Conservation (phyloP, 2,329 filamentous ascomycete species). For the Sarocladiaceae sp. region DNA sequence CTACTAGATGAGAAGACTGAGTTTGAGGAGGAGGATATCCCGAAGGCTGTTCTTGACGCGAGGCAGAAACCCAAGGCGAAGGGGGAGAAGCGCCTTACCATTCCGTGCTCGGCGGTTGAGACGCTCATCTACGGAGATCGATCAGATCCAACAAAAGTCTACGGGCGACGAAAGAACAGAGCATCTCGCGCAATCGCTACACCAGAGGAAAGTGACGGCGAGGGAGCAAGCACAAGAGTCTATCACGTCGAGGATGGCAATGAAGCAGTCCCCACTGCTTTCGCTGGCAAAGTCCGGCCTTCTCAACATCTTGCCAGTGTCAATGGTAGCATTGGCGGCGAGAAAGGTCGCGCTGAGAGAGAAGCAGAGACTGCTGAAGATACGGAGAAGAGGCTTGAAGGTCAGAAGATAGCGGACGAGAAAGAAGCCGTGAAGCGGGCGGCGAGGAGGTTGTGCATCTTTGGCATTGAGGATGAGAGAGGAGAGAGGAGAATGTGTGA, state of each 20-base stretch:
- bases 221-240: not conserved
- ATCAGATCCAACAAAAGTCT: constrained; percentile 1
- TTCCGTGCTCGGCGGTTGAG: constrained; percentile 7
- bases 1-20: constrained; percentile 18
- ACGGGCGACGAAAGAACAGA: constrained; percentile 5
- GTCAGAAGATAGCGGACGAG: constrained; percentile 4
- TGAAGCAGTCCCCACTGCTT: not conserved
- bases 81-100: not conserved
- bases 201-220: not conserved
- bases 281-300: constrained; percentile 4
- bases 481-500: constrained; percentile 7
- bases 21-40: constrained; percentile 6
- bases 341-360: constrained; percentile 6
- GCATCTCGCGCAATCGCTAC: constrained; percentile 2
- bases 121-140: constrained; percentile 6
- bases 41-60: not conserved
- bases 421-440: not conserved
- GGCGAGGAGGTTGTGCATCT: not conserved
- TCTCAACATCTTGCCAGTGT: constrained; percentile 3
- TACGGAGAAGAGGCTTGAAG: constrained; percentile 16
- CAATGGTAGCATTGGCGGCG: constrained; percentile 8
- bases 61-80: constrained; percentile 2
- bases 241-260: not conserved
- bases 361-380: constrained; percentile 15
- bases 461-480: not conserved